Percentiles rank a stretch among this genome's conserved stretches.
Evolutionary conservation across 1,139 yeast species (phyloP).

Genomic region (Geotrichum carabidarum): DNA sequence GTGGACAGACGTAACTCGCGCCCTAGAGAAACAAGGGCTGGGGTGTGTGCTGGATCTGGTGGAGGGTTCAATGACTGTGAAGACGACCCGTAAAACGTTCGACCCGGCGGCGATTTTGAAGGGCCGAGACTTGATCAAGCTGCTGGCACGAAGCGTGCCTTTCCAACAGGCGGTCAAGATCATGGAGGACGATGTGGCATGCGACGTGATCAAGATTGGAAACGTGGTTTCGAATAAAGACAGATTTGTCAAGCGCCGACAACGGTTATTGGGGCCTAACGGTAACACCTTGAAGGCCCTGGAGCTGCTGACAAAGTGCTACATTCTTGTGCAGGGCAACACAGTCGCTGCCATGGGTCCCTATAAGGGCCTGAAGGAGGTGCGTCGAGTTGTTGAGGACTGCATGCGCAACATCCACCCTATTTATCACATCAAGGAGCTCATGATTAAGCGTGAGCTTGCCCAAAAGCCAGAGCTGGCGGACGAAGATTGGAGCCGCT

Average conservation of each 20-base stretch:
- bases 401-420: slow-evolving; percentile 97
- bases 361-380: slow-evolving; percentile 83
- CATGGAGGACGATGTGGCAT: slow-evolving; percentile 85
- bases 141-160: slow-evolving; percentile 93
- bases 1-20: slow-evolving; percentile 89
- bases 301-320: slow-evolving; percentile 87
- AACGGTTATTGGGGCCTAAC: slow-evolving; percentile 91
- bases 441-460: slow-evolving; percentile 94
- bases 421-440: slow-evolving; percentile 90
- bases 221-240: slow-evolving; percentile 85
- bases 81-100: slow-evolving; percentile 88
- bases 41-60: slow-evolving; percentile 83
- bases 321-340: slow-evolving; percentile 92
- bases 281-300: slow-evolving; percentile 95
- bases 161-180: slow-evolving; percentile 93
- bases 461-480: slow-evolving; percentile 94
- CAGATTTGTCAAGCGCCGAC: slow-evolving; percentile 90
- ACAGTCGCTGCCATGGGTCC: slow-evolving; percentile 98
- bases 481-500: slow-evolving; percentile 94
- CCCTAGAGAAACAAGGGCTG: slow-evolving; percentile 63
- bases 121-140: slow-evolving; percentile 90
- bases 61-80: slow-evolving; percentile 96
- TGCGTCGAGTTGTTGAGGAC: slow-evolving; percentile 92
- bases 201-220: slow-evolving; percentile 95
- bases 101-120: slow-evolving; percentile 93